phyloP scores from a whole-genome alignment of 805 yeast genomes.

The Lipomyces orientalis region DNA sequence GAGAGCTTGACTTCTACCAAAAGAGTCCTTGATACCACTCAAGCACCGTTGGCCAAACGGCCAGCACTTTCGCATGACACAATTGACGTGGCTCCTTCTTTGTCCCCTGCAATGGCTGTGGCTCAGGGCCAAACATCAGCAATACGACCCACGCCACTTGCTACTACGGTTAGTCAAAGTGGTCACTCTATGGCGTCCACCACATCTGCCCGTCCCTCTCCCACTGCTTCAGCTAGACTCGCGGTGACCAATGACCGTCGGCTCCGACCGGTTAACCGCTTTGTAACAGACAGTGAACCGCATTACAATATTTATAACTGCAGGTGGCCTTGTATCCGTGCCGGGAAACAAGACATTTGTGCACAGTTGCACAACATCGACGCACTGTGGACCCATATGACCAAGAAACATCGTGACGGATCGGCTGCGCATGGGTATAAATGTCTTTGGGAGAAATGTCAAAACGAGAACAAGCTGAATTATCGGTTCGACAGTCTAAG shows the following conservation, averaged over 20 bases:
- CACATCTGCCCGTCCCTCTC: neutral
- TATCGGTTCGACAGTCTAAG: constrained; percentile 1
- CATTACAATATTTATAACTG: neutral
- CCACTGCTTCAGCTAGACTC: neutral
- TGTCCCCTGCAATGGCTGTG: neutral
- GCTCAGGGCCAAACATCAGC: neutral
- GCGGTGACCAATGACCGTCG: neutral
- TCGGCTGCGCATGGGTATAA: neutral
- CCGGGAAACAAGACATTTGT: neutral
- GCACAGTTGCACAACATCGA: constrained; percentile 9
- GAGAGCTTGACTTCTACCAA: neutral
- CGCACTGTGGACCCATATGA: neutral
- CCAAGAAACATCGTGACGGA: neutral
- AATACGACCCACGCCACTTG: neutral
- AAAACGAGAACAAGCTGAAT: neutral
- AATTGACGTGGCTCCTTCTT: neutral
- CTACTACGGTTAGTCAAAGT: neutral
- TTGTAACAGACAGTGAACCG: neutral
- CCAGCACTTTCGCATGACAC: neutral
- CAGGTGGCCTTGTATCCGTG: neutral
- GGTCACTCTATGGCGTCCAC: constrained; percentile 4
- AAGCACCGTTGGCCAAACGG: neutral
- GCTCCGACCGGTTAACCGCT: neutral
- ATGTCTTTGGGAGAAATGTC: constrained; percentile 16
- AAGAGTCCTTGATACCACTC: neutral